Conservation (phyloP, 108 stramenopile species). For the Skeletonema grethae region DNA sequence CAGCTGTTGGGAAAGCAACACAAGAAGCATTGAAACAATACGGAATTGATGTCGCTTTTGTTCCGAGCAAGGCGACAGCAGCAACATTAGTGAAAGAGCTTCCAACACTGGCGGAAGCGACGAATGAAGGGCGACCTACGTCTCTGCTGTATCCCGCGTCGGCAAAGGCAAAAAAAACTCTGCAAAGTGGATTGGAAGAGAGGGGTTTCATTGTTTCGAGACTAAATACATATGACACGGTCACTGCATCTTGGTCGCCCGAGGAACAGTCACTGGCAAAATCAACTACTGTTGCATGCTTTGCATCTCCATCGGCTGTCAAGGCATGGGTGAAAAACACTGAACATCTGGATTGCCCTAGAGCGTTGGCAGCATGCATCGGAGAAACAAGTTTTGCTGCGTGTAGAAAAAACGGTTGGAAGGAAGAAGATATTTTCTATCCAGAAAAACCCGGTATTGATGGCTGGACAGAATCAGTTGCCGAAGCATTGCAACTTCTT, state of each 20-base stretch:
- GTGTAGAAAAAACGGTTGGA: slow-evolving; percentile 63
- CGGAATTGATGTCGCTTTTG: slow-evolving; percentile 71
- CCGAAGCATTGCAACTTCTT: slow-evolving; percentile 30
- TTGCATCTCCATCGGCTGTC: slow-evolving; percentile 84
- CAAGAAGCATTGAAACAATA: slow-evolving; percentile 46
- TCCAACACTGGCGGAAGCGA: slow-evolving; percentile 36
- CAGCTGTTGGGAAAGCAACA: slow-evolving; percentile 85
- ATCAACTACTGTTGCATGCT: slow-evolving; percentile 67
- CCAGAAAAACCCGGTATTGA: slow-evolving; percentile 84
- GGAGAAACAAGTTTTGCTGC: slow-evolving; percentile 80
- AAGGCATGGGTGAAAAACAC: slow-evolving; percentile 82
- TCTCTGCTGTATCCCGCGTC: slow-evolving; percentile 81
- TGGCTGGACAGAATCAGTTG: slow-evolving; percentile 68
- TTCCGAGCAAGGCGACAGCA: slow-evolving; percentile 79
- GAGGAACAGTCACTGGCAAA: slow-evolving; percentile 51
- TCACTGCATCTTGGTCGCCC: slow-evolving; percentile 67
- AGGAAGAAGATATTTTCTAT: slow-evolving; percentile 70
- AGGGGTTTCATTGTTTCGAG: slow-evolving; percentile 69
- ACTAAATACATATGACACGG: slow-evolving; percentile 86
- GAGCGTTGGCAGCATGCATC: slow-evolving; percentile 82
- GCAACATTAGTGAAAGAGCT: slow-evolving; percentile 68
- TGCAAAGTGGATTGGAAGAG: slow-evolving; percentile 63
- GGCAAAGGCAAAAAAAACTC: slow-evolving; percentile 66
- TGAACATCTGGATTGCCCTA: slow-evolving; percentile 33
- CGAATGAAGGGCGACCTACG: slow-evolving; percentile 27